phyloP scores from a whole-genome alignment of 306 rosid genomes.

The Medicago truncatula region DNA sequence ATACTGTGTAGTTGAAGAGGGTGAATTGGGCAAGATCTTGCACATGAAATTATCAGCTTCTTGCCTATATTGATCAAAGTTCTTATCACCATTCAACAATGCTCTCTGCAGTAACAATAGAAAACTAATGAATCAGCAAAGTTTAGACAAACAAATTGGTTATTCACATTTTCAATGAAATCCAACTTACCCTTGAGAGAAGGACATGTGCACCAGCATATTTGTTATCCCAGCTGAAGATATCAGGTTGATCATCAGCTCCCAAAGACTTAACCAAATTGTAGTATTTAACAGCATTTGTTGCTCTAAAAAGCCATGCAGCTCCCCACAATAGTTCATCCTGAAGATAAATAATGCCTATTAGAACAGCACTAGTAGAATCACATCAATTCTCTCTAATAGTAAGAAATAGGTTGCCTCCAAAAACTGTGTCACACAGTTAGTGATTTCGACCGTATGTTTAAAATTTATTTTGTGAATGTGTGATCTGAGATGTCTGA shows the following conservation, averaged over 20 bases:
- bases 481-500: neutral
- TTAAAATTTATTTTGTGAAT: neutral
- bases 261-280: constrained; percentile 69
- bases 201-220: constrained; percentile 92
- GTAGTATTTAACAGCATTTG: constrained; percentile 63
- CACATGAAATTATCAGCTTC: constrained; percentile 89
- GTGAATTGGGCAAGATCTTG: constrained; percentile 85
- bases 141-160: constrained; percentile 15
- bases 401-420: too few relatives aligned
- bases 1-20: constrained; percentile 80
- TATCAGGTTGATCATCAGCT: constrained; percentile 76
- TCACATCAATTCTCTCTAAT: too few relatives aligned
- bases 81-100: constrained; percentile 63
- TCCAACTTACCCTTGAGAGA: constrained; percentile 70
- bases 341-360: constrained; percentile 42
- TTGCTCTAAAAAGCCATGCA: constrained; percentile 90
- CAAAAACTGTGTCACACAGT: neutral
- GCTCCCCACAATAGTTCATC: constrained; percentile 96
- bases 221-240: constrained; percentile 97
- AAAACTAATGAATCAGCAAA: constrained; percentile 7
- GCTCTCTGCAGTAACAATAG: constrained; percentile 53
- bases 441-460: neutral
- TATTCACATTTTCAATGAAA: constrained; percentile 12
- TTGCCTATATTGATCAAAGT: constrained; percentile 68
- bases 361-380: neutral